Conservation (phyloP, 805 yeast species). For the Ogataea siamensis region DNA sequence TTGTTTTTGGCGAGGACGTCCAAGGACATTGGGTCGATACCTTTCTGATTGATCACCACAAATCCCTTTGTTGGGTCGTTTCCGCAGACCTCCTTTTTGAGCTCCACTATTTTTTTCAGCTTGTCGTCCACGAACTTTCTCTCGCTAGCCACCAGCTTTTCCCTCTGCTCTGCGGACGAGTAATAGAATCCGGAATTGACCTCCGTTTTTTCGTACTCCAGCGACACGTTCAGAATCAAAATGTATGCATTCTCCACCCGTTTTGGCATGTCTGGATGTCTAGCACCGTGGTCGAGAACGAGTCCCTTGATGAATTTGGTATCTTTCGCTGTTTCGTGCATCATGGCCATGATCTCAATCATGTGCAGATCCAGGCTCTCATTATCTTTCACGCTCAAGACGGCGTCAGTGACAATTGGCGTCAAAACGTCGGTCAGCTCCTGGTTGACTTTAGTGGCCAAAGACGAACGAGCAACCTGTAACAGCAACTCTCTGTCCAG, state of each 20-base stretch:
- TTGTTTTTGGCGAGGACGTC: conserved; percentile 91
- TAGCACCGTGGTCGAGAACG: conserved; percentile 96
- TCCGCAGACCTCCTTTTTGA: conserved; percentile 89
- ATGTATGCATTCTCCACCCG: conserved; percentile 79
- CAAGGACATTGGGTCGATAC: conserved; percentile 96
- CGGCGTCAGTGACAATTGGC: conserved; percentile 97
- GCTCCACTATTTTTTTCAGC: conserved; percentile 83
- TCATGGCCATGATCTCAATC: conserved; percentile 99
- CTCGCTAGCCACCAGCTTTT: conserved; percentile 88
- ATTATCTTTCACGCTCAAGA: conserved; percentile 64
- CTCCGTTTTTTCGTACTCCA: conserved; percentile 97
- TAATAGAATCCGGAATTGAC: conserved; percentile 95
- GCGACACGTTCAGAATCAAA: conserved; percentile 85
- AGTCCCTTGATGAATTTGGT: conserved; percentile 83
- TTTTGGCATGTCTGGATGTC: conserved; percentile 99
- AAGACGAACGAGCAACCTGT: conserved; percentile 88
- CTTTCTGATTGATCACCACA: conserved; percentile 96
- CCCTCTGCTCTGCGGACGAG: conserved; percentile 94
- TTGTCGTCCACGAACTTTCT: conserved; percentile 93
- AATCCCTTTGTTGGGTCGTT: conserved; percentile 70
- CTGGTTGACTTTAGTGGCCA: conserved; percentile 78
- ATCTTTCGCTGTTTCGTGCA: conserved; percentile 81
- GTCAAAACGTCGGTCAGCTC: conserved; percentile 79
- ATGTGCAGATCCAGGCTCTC: conserved; percentile 79
- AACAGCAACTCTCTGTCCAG: conserved; percentile 83